Evolutionary conservation across 1,139 yeast genomes (phyloP), one percentile per base, ranked within the genome.

Genomic region (Hyphopichia fennica): DNA sequence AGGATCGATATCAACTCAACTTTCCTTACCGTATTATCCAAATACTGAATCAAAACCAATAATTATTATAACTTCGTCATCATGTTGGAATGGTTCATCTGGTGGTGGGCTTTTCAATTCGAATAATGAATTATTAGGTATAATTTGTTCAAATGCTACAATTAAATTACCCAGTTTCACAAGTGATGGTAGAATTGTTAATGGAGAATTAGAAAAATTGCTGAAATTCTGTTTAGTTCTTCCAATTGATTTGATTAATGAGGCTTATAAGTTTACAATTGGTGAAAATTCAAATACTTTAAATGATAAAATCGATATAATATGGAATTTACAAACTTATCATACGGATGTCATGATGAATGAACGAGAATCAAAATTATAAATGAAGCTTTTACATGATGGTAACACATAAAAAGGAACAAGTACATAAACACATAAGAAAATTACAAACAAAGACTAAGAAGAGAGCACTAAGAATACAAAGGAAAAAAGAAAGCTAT

Each of bases 71-170:
- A 67, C 81, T 0, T 75, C 87, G 0, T 75, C 87, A 0, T 72
- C 82, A 10, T 84, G 89, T 58, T 84, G 89, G 88, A 83, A 84
- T 52, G 91, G 91, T 0, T 82, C 89, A 2, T 81, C 87, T 1
- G 91, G 91, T 0, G 91, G 91, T 0, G 88, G 84, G 0, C 56
- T 83, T 3, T 69, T 79, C 42, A 65, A 69, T 41, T 37, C 45
- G 2, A 38, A 51, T 0, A 59, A 53, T 14, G 59, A 66, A 33
- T 59, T 84, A 4, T 54, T 81, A 11, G 87, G 87, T 0, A 56
- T 82, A 31, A 76, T 84, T 65, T 81, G 87, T 30, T 80, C 87
- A 27, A 84, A 84, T 57, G 91, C 76, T 13, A 69, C 69, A 43
- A 65, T 72, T 1, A 54, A 51, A 30, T 42, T 54, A 1, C 65